Evolutionary conservation across 345 rosid species (phyloP).

Genomic region (Syzygium aromaticum): DNA sequence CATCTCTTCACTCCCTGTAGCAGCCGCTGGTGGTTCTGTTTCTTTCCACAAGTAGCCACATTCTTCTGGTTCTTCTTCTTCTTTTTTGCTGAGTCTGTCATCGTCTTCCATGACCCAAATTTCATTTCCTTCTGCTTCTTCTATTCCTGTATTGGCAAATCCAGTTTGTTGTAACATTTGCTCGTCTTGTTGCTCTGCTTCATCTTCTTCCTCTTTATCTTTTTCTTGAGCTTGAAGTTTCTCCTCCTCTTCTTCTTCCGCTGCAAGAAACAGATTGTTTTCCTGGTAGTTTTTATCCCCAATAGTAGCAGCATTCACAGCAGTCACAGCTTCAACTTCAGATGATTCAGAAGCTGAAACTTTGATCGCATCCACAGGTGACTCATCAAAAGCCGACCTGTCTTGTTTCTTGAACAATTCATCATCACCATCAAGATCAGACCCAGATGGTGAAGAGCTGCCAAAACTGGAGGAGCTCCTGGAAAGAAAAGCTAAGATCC

Average conservation of each 20-base stretch:
- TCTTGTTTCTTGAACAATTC: not conserved
- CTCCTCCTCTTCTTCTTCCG: not conserved
- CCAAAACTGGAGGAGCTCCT: conserved; percentile 4
- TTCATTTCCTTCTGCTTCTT: not conserved
- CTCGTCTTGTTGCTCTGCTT: not conserved
- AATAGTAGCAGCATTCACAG: not conserved
- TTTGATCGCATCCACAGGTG: not conserved
- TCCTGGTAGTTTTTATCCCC: not conserved
- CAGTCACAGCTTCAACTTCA: not conserved
- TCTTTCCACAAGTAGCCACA: not conserved
- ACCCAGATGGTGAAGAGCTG: not conserved
- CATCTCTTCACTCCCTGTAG: conserved; percentile 8
- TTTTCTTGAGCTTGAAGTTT: not conserved
- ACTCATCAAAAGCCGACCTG: not conserved
- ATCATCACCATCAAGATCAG: not conserved
- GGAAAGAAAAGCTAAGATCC: conserved; percentile 44
- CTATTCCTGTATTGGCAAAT: not conserved
- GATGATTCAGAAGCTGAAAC: not conserved
- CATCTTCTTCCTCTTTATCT: not conserved
- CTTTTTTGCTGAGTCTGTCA: not conserved
- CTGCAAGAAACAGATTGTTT: not conserved
- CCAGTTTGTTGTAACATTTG: not conserved
- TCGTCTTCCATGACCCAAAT: not conserved
- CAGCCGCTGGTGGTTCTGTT: not conserved
- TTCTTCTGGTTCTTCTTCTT: conserved; percentile 1